Evolutionary conservation across 495 filamentous ascomycete species (phyloP).

Genomic region (Xylaria cubensis): DNA sequence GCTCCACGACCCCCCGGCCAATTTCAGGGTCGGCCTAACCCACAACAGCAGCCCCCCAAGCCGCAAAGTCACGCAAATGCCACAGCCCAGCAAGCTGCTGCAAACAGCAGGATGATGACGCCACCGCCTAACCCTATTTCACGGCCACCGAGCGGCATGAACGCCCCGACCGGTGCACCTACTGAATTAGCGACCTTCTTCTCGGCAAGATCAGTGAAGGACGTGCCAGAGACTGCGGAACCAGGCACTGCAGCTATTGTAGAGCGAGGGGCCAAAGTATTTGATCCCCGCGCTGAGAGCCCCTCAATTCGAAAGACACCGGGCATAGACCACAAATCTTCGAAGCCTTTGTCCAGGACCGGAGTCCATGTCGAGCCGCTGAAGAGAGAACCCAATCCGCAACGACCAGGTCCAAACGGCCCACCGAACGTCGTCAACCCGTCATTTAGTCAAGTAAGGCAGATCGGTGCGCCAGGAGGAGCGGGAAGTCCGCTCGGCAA

Average conservation of each 20-base stretch:
- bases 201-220: conserved; percentile 71
- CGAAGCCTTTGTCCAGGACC: conserved; percentile 64
- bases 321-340: conserved; percentile 82
- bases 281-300: conserved; percentile 83
- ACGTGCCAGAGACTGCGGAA: conserved; percentile 44
- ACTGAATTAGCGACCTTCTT: conserved; percentile 68
- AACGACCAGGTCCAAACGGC: conserved; percentile 22
- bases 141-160: conserved; percentile 20
- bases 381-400: conserved; percentile 35
- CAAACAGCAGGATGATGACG: conserved; percentile 36
- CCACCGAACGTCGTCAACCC: conserved; percentile 61
- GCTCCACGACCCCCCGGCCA: conserved; percentile 35
- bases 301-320: conserved; percentile 88
- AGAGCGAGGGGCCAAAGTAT: conserved; percentile 59
- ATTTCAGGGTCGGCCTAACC: conserved; percentile 40
- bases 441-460: conserved; percentile 67
- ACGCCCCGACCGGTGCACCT: conserved; percentile 31
- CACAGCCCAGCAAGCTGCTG: conserved; percentile 36
- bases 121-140: conserved; percentile 31
- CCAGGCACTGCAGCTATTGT: conserved; percentile 43
- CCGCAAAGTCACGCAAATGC: conserved; percentile 45
- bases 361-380: conserved; percentile 50
- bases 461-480: conserved; percentile 75
- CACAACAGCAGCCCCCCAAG: conserved; percentile 36
- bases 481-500: conserved; percentile 63